Evolutionary conservation across 495 filamentous ascomycete genomes (phyloP).

Genomic region (Chaetomium tenue): DNA sequence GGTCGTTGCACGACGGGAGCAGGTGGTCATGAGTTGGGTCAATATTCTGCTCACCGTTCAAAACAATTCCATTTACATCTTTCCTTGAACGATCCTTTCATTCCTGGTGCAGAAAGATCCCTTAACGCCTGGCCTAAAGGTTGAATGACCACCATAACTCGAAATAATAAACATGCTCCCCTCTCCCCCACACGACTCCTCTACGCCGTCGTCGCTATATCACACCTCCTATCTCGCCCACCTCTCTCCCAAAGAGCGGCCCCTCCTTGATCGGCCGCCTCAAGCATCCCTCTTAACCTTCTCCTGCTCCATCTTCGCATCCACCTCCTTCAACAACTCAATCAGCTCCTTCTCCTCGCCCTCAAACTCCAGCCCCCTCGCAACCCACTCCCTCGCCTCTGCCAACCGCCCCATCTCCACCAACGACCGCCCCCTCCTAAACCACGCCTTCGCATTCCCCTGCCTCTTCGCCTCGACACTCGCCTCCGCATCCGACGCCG

Average conservation of each 20-base stretch:
- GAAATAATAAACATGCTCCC: background rate
- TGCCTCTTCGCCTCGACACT: constrained; percentile 85
- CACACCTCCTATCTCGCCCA: background rate
- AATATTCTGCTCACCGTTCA: background rate
- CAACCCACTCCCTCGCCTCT: constrained; percentile 75
- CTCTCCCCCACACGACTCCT: background rate
- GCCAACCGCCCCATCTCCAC: constrained; percentile 85
- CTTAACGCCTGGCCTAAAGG: constrained; percentile 1
- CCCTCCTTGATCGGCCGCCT: background rate
- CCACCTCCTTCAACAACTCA: constrained; percentile 67
- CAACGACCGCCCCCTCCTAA: constrained; percentile 76
- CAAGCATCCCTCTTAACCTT: constrained; percentile 26
- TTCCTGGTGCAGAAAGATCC: background rate
- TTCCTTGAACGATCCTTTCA: background rate
- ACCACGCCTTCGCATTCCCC: constrained; percentile 93
- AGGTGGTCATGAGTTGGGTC: background rate
- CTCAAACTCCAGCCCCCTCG: constrained; percentile 76
- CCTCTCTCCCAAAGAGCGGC: background rate
- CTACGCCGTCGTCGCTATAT: background rate
- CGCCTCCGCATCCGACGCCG: constrained; percentile 73
- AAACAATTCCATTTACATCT: background rate
- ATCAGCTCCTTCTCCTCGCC: constrained; percentile 70
- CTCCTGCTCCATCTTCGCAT: constrained; percentile 39
- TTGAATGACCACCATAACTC: background rate
- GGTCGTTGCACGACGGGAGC: background rate